These are phyloP conservation scores for Phellopilus nigrolimitatus DNA, from an alignment of 1,284 basidiomycete genomes.

Conservation along the genomic window DNA sequence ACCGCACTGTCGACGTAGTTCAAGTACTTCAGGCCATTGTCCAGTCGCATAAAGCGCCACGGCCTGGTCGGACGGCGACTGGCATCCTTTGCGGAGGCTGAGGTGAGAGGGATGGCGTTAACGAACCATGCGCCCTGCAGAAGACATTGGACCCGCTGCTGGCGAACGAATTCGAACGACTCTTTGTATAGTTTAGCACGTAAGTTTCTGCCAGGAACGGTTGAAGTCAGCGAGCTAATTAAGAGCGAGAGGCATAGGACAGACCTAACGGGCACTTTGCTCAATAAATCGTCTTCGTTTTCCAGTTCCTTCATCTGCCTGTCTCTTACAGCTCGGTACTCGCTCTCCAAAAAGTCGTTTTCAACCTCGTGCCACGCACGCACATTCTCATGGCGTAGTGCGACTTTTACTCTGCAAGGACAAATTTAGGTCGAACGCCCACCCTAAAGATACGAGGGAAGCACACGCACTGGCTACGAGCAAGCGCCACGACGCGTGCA, in stretches of 20 bases:
- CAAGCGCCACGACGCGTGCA: conserved; percentile 74
- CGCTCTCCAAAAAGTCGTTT: conserved; percentile 78
- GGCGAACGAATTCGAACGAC: conserved; percentile 87
- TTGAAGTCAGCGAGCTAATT: conserved; percentile 6
- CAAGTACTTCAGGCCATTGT: conserved; percentile 71
- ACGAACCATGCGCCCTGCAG: conserved; percentile 91
- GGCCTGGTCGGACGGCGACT: conserved; percentile 53
- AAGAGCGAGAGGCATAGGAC: conserved; percentile 25
- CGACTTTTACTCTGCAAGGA: conserved; percentile 64
- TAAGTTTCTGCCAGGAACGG: conserved; percentile 56
- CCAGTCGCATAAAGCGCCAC: conserved; percentile 79
- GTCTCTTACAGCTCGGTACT: conserved; percentile 85
- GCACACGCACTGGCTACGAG: conserved; percentile 75
- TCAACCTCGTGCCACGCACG: conserved; percentile 85
- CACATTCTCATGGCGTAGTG: conserved; percentile 70
- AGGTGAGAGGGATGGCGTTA: conserved; percentile 56
- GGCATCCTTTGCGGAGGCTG: conserved; percentile 44
- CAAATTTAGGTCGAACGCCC: conserved; percentile 6
- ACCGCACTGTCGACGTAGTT: conserved; percentile 78
- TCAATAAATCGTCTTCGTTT: conserved; percentile 84
- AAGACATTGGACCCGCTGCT: conserved; percentile 86
- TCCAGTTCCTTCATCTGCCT: conserved; percentile 94
- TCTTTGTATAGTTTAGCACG: conserved; percentile 86
- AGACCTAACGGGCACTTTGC: conserved; percentile 79
- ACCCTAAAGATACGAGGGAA: conserved; percentile 5